phyloP scores from a whole-genome alignment of 305 asterid genomes.

The Solanum chacoense region DNA sequence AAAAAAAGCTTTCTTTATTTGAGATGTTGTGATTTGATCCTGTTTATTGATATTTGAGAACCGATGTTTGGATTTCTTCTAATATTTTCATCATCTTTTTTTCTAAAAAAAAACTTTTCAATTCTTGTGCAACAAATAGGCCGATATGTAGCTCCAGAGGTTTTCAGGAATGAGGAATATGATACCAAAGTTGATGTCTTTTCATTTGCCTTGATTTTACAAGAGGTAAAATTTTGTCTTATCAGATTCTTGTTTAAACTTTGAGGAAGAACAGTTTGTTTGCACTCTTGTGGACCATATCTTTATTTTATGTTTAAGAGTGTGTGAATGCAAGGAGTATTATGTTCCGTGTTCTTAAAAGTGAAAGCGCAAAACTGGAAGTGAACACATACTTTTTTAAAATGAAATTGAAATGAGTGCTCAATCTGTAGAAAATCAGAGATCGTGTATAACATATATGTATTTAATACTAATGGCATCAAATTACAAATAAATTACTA shows the following conservation, averaged over 20 bases:
- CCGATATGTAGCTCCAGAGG: slow-evolving; percentile 93
- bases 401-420: not conserved
- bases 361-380: not conserved
- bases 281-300: not conserved
- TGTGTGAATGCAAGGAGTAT: not conserved
- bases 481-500: not conserved
- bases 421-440: not conserved
- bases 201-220: slow-evolving; percentile 86
- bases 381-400: not conserved
- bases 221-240: slow-evolving; percentile 48
- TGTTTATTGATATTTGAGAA: not conserved
- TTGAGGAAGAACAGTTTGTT: not conserved
- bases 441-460: not conserved
- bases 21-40: not conserved
- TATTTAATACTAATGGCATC: not conserved
- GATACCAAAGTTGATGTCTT: slow-evolving; percentile 94
- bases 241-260: not conserved
- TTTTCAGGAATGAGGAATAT: slow-evolving; percentile 74
- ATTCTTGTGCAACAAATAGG: slow-evolving; percentile 29
- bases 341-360: not conserved
- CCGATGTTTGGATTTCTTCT: not conserved
- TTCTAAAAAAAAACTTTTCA: not conserved
- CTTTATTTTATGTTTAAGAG: not conserved
- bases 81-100: not conserved
- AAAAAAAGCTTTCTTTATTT: not conserved